Evolutionary conservation across 352 stramenopile species (phyloP).

Genomic region (Globisporangium megalacanthum): DNA sequence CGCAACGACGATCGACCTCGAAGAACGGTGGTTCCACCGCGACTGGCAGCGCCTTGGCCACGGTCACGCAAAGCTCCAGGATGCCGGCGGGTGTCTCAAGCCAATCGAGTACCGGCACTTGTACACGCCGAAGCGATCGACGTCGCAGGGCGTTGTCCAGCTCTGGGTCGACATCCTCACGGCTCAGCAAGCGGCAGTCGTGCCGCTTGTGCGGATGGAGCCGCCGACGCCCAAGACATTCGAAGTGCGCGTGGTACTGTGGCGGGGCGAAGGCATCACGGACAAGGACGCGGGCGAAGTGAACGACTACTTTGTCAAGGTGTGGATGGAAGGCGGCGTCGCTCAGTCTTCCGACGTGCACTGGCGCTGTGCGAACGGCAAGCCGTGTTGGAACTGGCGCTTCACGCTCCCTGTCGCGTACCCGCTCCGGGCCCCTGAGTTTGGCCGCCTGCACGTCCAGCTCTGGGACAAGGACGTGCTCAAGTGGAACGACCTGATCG

Average conservation of each 20-base stretch:
- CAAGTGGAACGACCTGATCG: conserved; percentile 91
- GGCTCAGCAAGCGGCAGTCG: conserved; percentile 48
- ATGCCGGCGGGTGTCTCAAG: conserved; percentile 41
- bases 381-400: conserved; percentile 90
- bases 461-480: conserved; percentile 92
- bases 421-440: conserved; percentile 64
- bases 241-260: conserved; percentile 88
- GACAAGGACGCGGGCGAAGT: conserved; percentile 72
- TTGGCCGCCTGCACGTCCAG: conserved; percentile 86
- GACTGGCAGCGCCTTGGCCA: conserved; percentile 70
- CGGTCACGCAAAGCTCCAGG: conserved; percentile 16
- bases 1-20: conserved; percentile 88
- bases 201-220: conserved; percentile 64
- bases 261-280: conserved; percentile 81
- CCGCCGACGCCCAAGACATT: conserved; percentile 63
- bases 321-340: conserved; percentile 78
- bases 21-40: conserved; percentile 91
- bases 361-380: conserved; percentile 88
- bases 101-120: conserved; percentile 87
- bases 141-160: conserved; percentile 64
- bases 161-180: conserved; percentile 91
- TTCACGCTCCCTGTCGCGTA: conserved; percentile 87
- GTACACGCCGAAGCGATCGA: conserved; percentile 65
- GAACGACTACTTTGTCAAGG: conserved; percentile 91
- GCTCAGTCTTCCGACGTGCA: conserved; percentile 82